Percentiles rank a stretch among this genome's conserved stretches.
Conservation (phyloP, 768 basidiomycete genomes). For the Tricholoma sp. region DNA sequence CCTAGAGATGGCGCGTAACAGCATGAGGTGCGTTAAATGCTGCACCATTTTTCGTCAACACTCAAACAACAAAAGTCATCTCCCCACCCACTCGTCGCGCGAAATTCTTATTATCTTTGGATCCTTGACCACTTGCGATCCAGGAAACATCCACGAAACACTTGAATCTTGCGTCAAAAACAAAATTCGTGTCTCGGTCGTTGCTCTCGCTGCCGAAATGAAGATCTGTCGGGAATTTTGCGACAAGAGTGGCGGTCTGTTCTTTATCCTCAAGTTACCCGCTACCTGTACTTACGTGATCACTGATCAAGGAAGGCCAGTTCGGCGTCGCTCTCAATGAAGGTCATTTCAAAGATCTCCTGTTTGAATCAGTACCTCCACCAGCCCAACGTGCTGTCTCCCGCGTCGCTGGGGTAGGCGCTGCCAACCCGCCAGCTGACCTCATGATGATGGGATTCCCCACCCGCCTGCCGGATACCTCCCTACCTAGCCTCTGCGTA, state of each 20-base stretch:
- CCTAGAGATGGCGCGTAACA: conserved; percentile 92
- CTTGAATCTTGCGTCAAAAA: conserved; percentile 79
- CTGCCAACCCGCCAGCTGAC: conserved; percentile 67
- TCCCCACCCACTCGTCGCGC: conserved; percentile 95
- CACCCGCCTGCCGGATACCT: conserved; percentile 79
- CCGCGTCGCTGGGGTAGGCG: conserved; percentile 33
- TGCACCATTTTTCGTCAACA: not conserved
- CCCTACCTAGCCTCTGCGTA: conserved; percentile 79
- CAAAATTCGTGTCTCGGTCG: conserved; percentile 87
- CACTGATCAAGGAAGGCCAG: conserved; percentile 42
- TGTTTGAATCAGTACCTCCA: conserved; percentile 94
- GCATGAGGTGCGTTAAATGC: conserved; percentile 67
- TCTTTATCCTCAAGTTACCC: not conserved
- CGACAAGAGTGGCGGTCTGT: conserved; percentile 85
- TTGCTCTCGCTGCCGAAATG: conserved; percentile 96
- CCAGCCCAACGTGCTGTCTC: conserved; percentile 70
- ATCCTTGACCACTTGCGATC: conserved; percentile 94
- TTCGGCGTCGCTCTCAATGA: conserved; percentile 99
- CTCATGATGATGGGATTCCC: conserved; percentile 99
- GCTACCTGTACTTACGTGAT: conserved; percentile 2
- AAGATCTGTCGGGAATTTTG: conserved; percentile 93
- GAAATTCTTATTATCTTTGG: conserved; percentile 94
- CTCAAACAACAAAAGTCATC: conserved; percentile 56
- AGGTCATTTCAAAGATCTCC: conserved; percentile 90
- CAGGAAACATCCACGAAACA: conserved; percentile 93